Evolutionary conservation across 1,284 basidiomycete species (phyloP).

Genomic region (Grifola frondosa): DNA sequence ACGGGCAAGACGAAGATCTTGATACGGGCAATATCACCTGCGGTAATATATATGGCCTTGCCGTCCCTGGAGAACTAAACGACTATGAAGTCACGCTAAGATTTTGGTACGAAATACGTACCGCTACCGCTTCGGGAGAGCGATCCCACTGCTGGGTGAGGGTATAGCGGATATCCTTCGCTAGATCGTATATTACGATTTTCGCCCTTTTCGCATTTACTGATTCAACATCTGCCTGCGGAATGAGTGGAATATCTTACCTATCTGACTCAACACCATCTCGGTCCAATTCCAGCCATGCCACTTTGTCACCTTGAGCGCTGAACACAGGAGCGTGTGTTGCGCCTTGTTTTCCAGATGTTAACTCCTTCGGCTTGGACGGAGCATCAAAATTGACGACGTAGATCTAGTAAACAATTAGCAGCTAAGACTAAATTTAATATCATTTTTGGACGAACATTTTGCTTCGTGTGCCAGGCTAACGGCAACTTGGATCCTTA

Average conservation of each 20-base stretch:
- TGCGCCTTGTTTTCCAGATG: slow-evolving; percentile 82
- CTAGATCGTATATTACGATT: slow-evolving; percentile 77
- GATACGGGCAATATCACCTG: slow-evolving; percentile 71
- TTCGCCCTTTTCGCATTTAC: slow-evolving; percentile 48
- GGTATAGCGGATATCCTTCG: slow-evolving; percentile 63
- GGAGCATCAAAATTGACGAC: slow-evolving; percentile 54
- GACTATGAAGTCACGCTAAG: no score
- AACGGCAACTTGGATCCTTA: slow-evolving; percentile 75
- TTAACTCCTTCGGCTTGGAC: slow-evolving; percentile 60
- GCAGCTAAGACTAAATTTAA: background rate
- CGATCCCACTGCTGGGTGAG: slow-evolving; percentile 84
- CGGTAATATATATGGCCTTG: slow-evolving; percentile 68
- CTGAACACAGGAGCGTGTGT: slow-evolving; percentile 71
- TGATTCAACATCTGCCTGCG: no score
- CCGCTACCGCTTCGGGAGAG: slow-evolving; percentile 61
- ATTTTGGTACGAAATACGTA: no score
- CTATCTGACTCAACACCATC: slow-evolving; percentile 88
- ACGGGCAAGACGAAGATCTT: slow-evolving; percentile 74
- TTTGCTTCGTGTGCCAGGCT: slow-evolving; percentile 80
- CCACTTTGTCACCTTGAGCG: slow-evolving; percentile 65
- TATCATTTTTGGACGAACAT: slow-evolving; percentile 41
- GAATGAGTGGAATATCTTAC: slow-evolving; percentile 35
- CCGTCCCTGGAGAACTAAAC: slow-evolving; percentile 73
- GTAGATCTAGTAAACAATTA: slow-evolving; percentile 50
- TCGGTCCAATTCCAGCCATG: slow-evolving; percentile 83